These are phyloP conservation scores for Vicia faba DNA, from an alignment of 306 rosid genomes.

Conservation along the genomic window DNA sequence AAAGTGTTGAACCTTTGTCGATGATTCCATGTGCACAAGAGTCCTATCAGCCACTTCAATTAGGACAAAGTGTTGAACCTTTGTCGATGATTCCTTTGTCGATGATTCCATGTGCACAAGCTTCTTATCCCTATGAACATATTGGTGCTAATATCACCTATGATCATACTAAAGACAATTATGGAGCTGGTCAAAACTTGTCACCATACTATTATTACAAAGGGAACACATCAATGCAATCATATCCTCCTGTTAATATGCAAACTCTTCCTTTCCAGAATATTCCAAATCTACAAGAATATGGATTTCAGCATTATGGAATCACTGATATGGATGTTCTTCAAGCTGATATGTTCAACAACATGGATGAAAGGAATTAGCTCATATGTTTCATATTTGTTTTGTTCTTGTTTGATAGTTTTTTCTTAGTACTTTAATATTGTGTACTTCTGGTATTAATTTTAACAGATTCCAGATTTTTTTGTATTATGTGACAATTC, in stretches of 20 bases:
- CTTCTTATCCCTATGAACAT: neutral
- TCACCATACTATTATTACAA: neutral
- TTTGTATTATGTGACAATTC: too few species aligned
- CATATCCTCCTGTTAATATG: neutral
- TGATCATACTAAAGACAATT: too few species aligned
- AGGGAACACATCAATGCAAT: neutral
- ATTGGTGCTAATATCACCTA: too few species aligned
- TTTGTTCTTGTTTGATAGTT: too few species aligned
- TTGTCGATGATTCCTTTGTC: too few species aligned
- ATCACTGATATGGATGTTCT: neutral
- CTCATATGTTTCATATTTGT: too few species aligned
- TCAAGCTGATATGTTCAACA: constrained; percentile 8
- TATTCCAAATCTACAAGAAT: neutral
- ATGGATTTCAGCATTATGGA: neutral
- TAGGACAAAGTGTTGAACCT: too few species aligned
- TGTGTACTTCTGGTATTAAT: too few species aligned
- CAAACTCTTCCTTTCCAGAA: neutral
- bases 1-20: neutral
- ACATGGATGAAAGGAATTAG: constrained; percentile 25
- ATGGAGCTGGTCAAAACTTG: neutral
- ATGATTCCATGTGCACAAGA: too few species aligned
- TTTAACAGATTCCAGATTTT: too few species aligned
- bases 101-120: neutral
- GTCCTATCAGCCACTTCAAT: too few species aligned
- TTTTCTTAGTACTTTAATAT: too few species aligned